Percentiles rank a stretch among this genome's conserved stretches.
Evolutionary conservation across 495 filamentous ascomycete genomes (phyloP).

Genomic region (Aspergillus taichungensis): DNA sequence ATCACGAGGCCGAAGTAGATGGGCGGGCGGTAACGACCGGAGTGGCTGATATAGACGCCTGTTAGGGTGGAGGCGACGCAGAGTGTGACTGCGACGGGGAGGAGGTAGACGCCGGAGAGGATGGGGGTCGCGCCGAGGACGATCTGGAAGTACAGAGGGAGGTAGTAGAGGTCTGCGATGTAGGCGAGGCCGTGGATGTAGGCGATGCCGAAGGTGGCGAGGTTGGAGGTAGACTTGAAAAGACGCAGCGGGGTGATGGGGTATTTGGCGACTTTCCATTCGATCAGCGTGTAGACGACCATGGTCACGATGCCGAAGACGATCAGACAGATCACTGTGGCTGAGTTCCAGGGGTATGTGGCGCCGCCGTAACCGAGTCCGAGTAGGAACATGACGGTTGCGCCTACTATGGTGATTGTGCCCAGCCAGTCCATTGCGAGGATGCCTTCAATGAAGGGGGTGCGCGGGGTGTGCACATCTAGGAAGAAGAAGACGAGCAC

Average conservation of each 20-base stretch:
- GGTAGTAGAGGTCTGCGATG: constrained; percentile 39
- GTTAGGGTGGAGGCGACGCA: constrained; percentile 42
- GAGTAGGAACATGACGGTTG: constrained; percentile 61
- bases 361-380: constrained; percentile 64
- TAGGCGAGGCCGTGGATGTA: constrained; percentile 35
- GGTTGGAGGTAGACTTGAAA: constrained; percentile 25
- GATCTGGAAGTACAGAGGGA: constrained; percentile 46
- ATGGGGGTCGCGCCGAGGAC: constrained; percentile 57
- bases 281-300: constrained; percentile 53
- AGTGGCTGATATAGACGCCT: constrained; percentile 42
- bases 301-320: constrained; percentile 54
- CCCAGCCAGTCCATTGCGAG: constrained; percentile 67
- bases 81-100: constrained; percentile 57
- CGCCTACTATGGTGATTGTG: constrained; percentile 50
- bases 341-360: constrained; percentile 53
- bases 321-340: constrained; percentile 60
- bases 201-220: neutral
- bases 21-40: constrained; percentile 39
- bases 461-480: constrained; percentile 61
- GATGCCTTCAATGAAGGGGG: constrained; percentile 55
- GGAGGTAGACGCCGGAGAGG: constrained; percentile 58
- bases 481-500: constrained; percentile 55
- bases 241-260: constrained; percentile 62
- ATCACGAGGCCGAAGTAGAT: constrained; percentile 50
- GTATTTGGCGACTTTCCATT: constrained; percentile 57